These are phyloP conservation scores for Colletotrichum melonis DNA, from an alignment of 2,329 filamentous ascomycete species.

Conservation along the genomic window DNA sequence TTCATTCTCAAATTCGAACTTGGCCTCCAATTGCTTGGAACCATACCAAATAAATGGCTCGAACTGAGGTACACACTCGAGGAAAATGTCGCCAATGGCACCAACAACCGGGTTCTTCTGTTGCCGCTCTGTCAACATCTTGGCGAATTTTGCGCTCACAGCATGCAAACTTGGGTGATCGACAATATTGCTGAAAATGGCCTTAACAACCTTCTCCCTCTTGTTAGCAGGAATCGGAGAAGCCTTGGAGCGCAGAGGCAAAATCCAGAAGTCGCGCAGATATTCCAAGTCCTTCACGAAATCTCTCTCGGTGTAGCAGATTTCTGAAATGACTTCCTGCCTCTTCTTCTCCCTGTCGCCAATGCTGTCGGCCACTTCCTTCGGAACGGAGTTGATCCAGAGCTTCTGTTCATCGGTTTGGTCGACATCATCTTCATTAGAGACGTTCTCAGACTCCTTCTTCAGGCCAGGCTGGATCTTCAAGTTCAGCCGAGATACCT, in stretches of 20 bases:
- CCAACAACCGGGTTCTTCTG: constrained; percentile 90
- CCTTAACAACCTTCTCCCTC: constrained; percentile 90
- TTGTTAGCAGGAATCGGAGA: constrained; percentile 91
- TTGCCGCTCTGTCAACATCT: constrained; percentile 88
- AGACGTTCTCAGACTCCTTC: constrained; percentile 64
- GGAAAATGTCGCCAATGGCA: constrained; percentile 92
- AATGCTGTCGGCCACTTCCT: constrained; percentile 91
- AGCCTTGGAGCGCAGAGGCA: constrained; percentile 82
- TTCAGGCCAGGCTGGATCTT: constrained; percentile 92
- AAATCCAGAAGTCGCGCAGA: constrained; percentile 97
- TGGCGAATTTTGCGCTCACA: constrained; percentile 90
- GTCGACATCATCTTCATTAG: constrained; percentile 83
- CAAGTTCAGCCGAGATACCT: constrained; percentile 92
- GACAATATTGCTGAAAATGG: constrained; percentile 95
- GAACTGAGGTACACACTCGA: constrained; percentile 92
- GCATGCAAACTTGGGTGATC: constrained; percentile 84
- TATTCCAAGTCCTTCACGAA: constrained; percentile 99
- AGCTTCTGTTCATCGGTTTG: constrained; percentile 96
- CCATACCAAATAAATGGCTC: constrained; percentile 97
- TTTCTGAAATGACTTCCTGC: constrained; percentile 97
- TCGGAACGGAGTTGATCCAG: constrained; percentile 98
- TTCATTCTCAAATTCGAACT: constrained; percentile 98
- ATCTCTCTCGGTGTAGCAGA: constrained; percentile 98
- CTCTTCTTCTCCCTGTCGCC: constrained; percentile 95
- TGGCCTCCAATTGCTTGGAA: constrained; percentile 93